Evolutionary conservation across 2,329 filamentous ascomycete species (phyloP).

Genomic region (Colletotrichum musicola): DNA sequence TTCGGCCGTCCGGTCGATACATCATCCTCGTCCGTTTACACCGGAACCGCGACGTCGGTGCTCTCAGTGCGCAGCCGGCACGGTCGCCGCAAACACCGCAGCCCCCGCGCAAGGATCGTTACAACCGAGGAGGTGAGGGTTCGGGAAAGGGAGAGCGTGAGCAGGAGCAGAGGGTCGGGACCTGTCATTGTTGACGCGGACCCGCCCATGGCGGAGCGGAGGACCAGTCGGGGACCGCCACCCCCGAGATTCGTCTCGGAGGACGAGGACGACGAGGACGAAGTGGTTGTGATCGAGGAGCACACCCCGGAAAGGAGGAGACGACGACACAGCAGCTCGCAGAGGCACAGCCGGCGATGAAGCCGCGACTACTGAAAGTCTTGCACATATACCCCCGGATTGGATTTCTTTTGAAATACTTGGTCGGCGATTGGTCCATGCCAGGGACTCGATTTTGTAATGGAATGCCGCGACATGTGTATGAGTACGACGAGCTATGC

Average conservation of each 20-base stretch:
- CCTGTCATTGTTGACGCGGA: conserved; percentile 46
- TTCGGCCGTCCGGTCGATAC: conserved; percentile 51
- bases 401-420: neutral
- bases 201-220: conserved; percentile 40
- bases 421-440: neutral
- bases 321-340: conserved; percentile 41
- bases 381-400: neutral
- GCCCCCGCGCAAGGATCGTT: conserved; percentile 39
- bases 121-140: conserved; percentile 48
- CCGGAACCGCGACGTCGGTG: conserved; percentile 41
- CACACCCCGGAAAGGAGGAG: conserved; percentile 46
- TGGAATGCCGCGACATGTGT: neutral
- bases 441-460: neutral
- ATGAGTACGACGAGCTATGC: neutral
- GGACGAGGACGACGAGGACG: conserved; percentile 46
- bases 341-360: conserved; percentile 27
- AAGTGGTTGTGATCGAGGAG: conserved; percentile 52
- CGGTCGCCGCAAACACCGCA: conserved; percentile 32
- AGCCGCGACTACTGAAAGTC: conserved; percentile 32
- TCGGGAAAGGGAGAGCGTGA: conserved; percentile 39
- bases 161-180: conserved; percentile 27
- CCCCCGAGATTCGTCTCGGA: conserved; percentile 45
- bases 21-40: conserved; percentile 38
- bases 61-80: conserved; percentile 39
- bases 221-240: conserved; percentile 40